A percentile compares a stretch with the other conserved stretches of the same genome.
Conservation (phyloP, 2,329 filamentous ascomycete species). For the Pyricularia sp. region DNA sequence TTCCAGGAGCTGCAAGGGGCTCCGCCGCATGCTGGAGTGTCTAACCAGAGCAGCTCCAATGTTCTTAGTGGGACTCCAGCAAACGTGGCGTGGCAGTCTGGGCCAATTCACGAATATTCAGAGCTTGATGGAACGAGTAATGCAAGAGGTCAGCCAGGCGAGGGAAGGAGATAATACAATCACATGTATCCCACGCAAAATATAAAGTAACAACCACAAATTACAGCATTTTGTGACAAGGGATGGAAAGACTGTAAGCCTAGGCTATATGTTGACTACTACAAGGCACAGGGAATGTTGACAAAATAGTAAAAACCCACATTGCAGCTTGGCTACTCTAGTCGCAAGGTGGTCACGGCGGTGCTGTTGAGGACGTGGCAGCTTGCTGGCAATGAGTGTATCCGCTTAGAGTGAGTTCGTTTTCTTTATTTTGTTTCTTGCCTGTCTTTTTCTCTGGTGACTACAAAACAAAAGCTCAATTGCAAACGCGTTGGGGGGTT, state of each 20-base stretch:
- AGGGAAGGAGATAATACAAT: background rate
- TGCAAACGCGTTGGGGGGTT: background rate
- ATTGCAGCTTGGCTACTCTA: background rate
- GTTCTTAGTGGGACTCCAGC: background rate
- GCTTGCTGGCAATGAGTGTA: too few relatives aligned
- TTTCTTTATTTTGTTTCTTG: background rate
- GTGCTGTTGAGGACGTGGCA: too few relatives aligned
- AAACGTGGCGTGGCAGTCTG: constrained; percentile 3
- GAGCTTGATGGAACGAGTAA: constrained; percentile 1
- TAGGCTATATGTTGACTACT: background rate
- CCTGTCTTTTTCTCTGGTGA: background rate
- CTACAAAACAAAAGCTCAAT: background rate
- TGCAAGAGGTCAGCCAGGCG: background rate
- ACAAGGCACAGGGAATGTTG: background rate
- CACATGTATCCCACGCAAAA: background rate
- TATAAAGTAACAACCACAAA: background rate
- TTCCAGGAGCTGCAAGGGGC: background rate
- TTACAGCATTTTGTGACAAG: background rate
- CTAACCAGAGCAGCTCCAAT: background rate
- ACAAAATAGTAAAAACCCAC: background rate
- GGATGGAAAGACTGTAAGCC: background rate
- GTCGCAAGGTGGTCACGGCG: background rate
- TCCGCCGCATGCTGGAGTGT: background rate
- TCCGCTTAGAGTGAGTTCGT: background rate
- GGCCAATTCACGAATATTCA: background rate